These are phyloP conservation scores for Colletotrichum graminicola DNA, from an alignment of 2,329 filamentous ascomycete species.

Conservation along the genomic window DNA sequence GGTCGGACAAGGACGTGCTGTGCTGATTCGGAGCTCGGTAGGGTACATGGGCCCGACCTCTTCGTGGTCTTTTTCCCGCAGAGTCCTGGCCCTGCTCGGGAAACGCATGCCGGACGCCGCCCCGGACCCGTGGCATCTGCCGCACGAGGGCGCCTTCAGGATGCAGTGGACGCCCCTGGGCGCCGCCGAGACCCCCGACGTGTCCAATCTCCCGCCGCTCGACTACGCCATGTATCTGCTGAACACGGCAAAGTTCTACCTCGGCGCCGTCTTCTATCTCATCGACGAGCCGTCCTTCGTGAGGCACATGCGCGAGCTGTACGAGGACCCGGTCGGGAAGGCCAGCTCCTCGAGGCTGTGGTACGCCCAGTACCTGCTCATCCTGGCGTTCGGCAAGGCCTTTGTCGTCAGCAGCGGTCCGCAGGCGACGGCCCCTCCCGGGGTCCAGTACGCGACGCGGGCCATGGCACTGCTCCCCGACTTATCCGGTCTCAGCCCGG, in stretches of 20 bases:
- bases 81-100: slow-evolving; percentile 50
- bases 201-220: slow-evolving; percentile 46
- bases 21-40: slow-evolving; percentile 9
- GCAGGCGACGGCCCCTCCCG: slow-evolving; percentile 49
- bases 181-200: slow-evolving; percentile 45
- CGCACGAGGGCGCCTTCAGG: slow-evolving; percentile 48
- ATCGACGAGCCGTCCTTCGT: slow-evolving; percentile 45
- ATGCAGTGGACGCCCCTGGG: slow-evolving; percentile 48
- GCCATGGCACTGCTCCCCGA: slow-evolving; percentile 56
- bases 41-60: slow-evolving; percentile 54
- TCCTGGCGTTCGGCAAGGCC: slow-evolving; percentile 51
- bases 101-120: slow-evolving; percentile 50
- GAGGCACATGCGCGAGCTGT: slow-evolving; percentile 44
- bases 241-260: slow-evolving; percentile 46
- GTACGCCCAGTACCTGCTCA: slow-evolving; percentile 50
- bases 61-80: slow-evolving; percentile 53
- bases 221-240: slow-evolving; percentile 46
- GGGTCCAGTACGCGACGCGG: slow-evolving; percentile 54
- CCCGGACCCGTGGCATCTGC: slow-evolving; percentile 49
- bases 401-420: slow-evolving; percentile 46
- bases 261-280: slow-evolving; percentile 44
- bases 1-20: background rate
- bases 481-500: slow-evolving; percentile 48
- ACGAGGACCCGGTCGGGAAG: slow-evolving; percentile 43
- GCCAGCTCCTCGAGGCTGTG: slow-evolving; percentile 44